Evolutionary conservation across 257 asterid species (phyloP).

Genomic region (Verbascum thapsus): DNA sequence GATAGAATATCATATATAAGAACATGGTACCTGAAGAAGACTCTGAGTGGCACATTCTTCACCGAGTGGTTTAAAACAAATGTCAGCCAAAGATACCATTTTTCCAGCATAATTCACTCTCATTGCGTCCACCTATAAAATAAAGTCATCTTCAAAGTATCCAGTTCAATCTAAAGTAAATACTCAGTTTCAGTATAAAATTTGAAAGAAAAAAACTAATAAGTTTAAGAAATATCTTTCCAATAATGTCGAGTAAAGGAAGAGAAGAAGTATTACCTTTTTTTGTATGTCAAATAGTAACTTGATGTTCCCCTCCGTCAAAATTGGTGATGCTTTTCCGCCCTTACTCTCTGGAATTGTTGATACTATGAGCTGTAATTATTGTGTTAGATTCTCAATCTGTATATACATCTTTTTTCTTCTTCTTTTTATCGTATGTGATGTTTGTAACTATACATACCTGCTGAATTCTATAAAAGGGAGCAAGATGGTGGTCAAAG

Average conservation of each 20-base stretch:
- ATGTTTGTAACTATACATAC: slow-evolving; percentile 35
- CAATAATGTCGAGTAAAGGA: too few relatives aligned
- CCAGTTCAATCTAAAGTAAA: slow-evolving; percentile 8
- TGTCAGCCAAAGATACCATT: slow-evolving; percentile 82
- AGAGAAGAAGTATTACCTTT: slow-evolving; percentile 52
- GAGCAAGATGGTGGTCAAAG: slow-evolving; percentile 90
- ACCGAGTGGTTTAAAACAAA: slow-evolving; percentile 99
- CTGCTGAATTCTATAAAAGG: slow-evolving; percentile 98
- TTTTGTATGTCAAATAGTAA: slow-evolving; percentile 85
- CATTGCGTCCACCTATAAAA: slow-evolving; percentile 81
- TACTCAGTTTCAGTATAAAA: too few relatives aligned
- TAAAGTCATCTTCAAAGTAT: slow-evolving; percentile 8
- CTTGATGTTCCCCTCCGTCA: slow-evolving; percentile 81
- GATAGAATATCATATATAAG: not conserved
- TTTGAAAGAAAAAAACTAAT: too few relatives aligned
- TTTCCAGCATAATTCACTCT: slow-evolving; percentile 81
- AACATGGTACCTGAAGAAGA: slow-evolving; percentile 77
- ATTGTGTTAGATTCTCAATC: slow-evolving; percentile 25
- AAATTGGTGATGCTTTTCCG: slow-evolving; percentile 79
- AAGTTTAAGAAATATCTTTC: too few relatives aligned
- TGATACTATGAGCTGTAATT: slow-evolving; percentile 78
- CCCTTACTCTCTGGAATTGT: slow-evolving; percentile 61
- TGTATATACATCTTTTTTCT: too few relatives aligned
- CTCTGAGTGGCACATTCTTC: slow-evolving; percentile 97
- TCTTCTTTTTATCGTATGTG: not conserved